Evolutionary conservation across 495 filamentous ascomycete genomes (phyloP).

Genomic region (Pseudotulostoma volvatum): DNA sequence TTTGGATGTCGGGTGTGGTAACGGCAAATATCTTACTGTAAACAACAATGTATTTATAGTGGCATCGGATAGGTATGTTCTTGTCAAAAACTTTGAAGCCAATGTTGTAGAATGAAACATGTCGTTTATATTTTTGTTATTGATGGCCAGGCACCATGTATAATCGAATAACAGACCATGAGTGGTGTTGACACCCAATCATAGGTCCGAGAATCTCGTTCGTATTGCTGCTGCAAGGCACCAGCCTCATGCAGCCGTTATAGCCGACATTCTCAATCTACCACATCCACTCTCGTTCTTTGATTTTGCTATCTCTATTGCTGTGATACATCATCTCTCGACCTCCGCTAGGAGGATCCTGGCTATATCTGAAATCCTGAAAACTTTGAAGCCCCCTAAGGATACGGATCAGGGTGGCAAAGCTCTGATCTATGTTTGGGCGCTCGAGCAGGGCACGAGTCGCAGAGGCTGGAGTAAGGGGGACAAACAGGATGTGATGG

Average conservation of each 20-base stretch:
- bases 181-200: constrained; percentile 12
- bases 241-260: constrained; percentile 44
- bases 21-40: constrained; percentile 84
- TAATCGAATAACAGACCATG: too few relatives aligned
- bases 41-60: constrained; percentile 69
- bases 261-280: constrained; percentile 53
- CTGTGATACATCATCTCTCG: constrained; percentile 87
- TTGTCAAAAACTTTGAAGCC: too few relatives aligned
- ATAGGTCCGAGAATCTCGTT: constrained; percentile 53
- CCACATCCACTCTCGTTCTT: constrained; percentile 53
- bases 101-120: too few relatives aligned
- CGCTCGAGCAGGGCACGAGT: constrained; percentile 78
- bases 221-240: constrained; percentile 59
- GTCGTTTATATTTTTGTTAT: background rate
- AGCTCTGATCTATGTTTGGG: constrained; percentile 88
- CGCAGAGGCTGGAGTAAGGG: constrained; percentile 84
- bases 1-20: constrained; percentile 79
- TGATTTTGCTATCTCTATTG: constrained; percentile 91
- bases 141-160: too few relatives aligned
- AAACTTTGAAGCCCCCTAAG: constrained; percentile 36
- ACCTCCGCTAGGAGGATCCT: constrained; percentile 59
- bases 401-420: constrained; percentile 33
- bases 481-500: constrained; percentile 80
- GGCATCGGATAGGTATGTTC: constrained; percentile 62
- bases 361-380: constrained; percentile 56